phyloP scores from a whole-genome alignment of 495 filamentous ascomycete species.

The Podospora australis region DNA sequence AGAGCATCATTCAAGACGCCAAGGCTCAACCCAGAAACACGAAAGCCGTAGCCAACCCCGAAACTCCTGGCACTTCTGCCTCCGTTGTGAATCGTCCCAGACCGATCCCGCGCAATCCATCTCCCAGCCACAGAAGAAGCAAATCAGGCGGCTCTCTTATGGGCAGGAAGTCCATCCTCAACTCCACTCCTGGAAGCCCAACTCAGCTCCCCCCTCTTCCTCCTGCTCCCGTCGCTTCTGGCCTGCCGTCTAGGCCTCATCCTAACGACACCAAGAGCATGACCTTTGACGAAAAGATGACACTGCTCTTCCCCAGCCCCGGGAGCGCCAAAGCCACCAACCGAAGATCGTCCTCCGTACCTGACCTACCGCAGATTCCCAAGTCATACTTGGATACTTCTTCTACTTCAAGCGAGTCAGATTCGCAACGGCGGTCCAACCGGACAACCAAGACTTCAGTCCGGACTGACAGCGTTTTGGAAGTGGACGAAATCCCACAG shows the following conservation, averaged over 20 bases:
- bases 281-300: conserved; percentile 49
- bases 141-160: conserved; percentile 39
- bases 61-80: conserved; percentile 19
- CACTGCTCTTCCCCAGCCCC: conserved; percentile 39
- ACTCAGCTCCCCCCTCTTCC: conserved; percentile 42
- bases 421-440: conserved; percentile 20
- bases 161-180: conserved; percentile 38
- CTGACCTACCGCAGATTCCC: conserved; percentile 37
- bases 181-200: conserved; percentile 40
- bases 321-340: conserved; percentile 26
- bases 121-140: conserved; percentile 32
- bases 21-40: conserved; percentile 18
- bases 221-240: conserved; percentile 36
- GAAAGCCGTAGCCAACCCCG: conserved; percentile 17
- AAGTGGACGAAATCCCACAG: conserved; percentile 32
- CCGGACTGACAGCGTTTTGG: conserved; percentile 32
- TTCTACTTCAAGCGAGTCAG: conserved; percentile 12
- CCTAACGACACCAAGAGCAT: conserved; percentile 48
- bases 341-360: conserved; percentile 37
- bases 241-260: conserved; percentile 22
- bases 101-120: conserved; percentile 42
- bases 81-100: conserved; percentile 47
- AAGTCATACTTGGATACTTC: conserved; percentile 18
- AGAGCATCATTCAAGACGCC: conserved; percentile 38
- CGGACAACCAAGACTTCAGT: conserved; percentile 28